Conservation (phyloP, 805 yeast genomes). For the Candida sphagnicola region DNA sequence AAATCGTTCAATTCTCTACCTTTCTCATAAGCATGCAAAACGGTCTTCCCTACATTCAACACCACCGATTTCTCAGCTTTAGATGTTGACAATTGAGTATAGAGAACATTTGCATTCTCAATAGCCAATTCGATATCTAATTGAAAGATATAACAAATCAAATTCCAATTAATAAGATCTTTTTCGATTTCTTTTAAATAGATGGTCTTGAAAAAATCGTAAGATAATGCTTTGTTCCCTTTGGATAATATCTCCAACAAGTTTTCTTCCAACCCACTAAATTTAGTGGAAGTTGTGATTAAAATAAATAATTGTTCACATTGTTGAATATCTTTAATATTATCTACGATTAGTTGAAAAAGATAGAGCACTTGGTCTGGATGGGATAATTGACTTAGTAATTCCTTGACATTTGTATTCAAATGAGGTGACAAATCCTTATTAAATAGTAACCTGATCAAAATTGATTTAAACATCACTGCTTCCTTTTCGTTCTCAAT, state of each 20-base stretch:
- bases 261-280: conserved; percentile 36
- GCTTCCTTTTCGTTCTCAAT: conserved; percentile 1
- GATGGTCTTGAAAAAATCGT: conserved; percentile 43
- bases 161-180: conserved; percentile 34
- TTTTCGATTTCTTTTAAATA: conserved; percentile 24
- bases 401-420: conserved; percentile 3
- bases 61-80: conserved; percentile 2
- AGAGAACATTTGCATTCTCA: conserved; percentile 24
- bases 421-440: conserved; percentile 5
- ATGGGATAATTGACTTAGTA: conserved; percentile 10
- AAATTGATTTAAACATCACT: neutral
- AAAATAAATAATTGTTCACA: conserved; percentile 49
- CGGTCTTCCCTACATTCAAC: conserved; percentile 18
- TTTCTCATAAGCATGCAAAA: conserved; percentile 46
- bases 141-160: conserved; percentile 45
- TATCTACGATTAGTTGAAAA: conserved; percentile 25
- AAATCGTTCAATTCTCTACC: conserved; percentile 58
- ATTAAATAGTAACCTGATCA: conserved; percentile 1
- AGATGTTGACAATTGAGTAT: conserved; percentile 4
- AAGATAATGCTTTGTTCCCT: conserved; percentile 51
- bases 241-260: conserved; percentile 45
- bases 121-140: conserved; percentile 61
- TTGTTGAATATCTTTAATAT: conserved; percentile 26
- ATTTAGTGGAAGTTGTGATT: conserved; percentile 27
- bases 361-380: conserved; percentile 12